Percentiles rank a stretch among this genome's conserved stretches.
phyloP scores from a whole-genome alignment of 2,329 filamentous ascomycete species.

The Lasiodiplodia theobromae region DNA sequence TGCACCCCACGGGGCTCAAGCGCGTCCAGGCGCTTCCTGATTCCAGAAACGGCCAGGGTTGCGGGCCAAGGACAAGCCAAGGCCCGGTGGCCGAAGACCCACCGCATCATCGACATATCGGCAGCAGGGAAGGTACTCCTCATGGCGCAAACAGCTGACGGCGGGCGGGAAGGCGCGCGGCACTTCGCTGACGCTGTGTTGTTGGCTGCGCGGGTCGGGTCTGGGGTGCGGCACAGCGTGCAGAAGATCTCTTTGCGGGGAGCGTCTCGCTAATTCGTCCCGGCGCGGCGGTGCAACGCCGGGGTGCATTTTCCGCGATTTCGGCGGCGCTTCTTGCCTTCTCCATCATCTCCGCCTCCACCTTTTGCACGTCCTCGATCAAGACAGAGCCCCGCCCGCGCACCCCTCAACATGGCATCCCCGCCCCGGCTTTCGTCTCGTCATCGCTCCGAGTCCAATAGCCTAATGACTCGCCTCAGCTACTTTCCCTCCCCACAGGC shows the following conservation, averaged over 20 bases:
- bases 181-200: neutral
- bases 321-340: neutral
- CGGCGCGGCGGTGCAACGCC: neutral
- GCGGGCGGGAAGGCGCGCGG: neutral
- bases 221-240: neutral
- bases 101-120: conserved; percentile 5
- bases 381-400: conserved; percentile 11
- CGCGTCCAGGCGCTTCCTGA: neutral
- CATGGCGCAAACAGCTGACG: neutral
- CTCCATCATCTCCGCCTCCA: neutral
- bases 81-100: neutral
- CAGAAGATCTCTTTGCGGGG: conserved; percentile 17
- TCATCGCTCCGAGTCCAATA: conserved; percentile 10
- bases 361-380: neutral
- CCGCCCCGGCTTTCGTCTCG: conserved; percentile 6
- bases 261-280: conserved; percentile 13
- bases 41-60: neutral
- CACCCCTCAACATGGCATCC: neutral
- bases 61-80: conserved; percentile 18
- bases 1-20: conserved; percentile 22
- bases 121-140: conserved; percentile 2
- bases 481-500: neutral
- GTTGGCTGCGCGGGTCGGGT: neutral
- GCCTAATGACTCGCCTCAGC: conserved; percentile 19
- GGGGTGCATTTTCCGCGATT: neutral